These are phyloP conservation scores for Thelephora aurantiotincta DNA, from an alignment of 768 basidiomycete genomes.

Conservation along the genomic window DNA sequence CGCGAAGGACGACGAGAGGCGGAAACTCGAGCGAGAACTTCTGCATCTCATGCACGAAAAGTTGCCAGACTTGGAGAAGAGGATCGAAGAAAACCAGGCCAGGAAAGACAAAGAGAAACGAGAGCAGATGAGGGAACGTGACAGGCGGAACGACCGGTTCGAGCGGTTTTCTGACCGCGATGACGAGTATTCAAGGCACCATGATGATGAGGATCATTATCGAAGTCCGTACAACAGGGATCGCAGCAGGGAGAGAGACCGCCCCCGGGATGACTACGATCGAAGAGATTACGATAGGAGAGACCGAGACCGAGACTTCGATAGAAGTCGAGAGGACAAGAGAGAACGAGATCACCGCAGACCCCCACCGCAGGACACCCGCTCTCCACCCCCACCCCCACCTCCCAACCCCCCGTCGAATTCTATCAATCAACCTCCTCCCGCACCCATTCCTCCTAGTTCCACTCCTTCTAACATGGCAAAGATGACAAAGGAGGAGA, in stretches of 20 bases:
- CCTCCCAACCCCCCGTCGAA: slow-evolving; percentile 28
- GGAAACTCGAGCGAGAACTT: slow-evolving; percentile 80
- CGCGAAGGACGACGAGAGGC: slow-evolving; percentile 72
- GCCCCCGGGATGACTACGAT: slow-evolving; percentile 16
- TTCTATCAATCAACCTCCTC: slow-evolving; percentile 29
- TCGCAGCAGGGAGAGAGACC: slow-evolving; percentile 14
- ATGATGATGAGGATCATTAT: slow-evolving; percentile 25
- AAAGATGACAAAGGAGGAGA: slow-evolving; percentile 77
- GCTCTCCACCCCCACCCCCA: slow-evolving; percentile 34
- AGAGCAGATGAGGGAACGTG: slow-evolving; percentile 66
- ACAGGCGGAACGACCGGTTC: slow-evolving; percentile 71
- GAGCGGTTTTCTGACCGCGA: slow-evolving; percentile 48
- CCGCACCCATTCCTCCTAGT: slow-evolving; percentile 37
- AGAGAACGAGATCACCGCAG: slow-evolving; percentile 20
- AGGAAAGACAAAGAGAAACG: slow-evolving; percentile 65
- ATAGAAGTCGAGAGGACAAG: slow-evolving; percentile 16
- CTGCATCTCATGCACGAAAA: slow-evolving; percentile 78
- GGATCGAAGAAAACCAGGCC: slow-evolving; percentile 67
- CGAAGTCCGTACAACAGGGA: slow-evolving; percentile 12
- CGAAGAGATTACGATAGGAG: slow-evolving; percentile 18
- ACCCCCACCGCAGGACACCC: slow-evolving; percentile 23
- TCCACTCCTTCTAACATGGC: slow-evolving; percentile 50
- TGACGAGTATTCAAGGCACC: slow-evolving; percentile 19
- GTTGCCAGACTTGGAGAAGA: slow-evolving; percentile 80
- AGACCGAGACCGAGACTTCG: slow-evolving; percentile 27